phyloP scores from a whole-genome alignment of 768 basidiomycete species.

The Kwoniella shandongensis region DNA sequence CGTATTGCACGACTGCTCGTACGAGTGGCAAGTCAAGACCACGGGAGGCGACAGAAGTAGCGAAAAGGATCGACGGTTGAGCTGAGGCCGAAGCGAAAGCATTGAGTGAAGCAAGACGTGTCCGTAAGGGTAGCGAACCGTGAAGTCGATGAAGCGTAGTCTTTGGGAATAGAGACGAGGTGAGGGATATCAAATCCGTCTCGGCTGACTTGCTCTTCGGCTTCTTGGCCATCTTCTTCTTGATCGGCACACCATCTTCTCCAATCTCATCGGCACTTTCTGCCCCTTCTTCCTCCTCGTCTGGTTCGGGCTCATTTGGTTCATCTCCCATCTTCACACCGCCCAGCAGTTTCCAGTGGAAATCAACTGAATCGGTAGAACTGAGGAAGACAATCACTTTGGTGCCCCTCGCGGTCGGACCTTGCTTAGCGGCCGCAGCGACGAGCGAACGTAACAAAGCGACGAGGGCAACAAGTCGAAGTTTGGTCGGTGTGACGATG shows the following conservation, averaged over 20 bases:
- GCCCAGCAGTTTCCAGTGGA: slow-evolving; percentile 83
- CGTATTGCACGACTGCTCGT: slow-evolving; percentile 90
- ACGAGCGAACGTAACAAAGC: slow-evolving; percentile 81
- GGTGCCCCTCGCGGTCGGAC: slow-evolving; percentile 29
- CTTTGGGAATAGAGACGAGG: slow-evolving; percentile 75
- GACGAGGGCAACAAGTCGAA: slow-evolving; percentile 87
- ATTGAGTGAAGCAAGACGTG: slow-evolving; percentile 77
- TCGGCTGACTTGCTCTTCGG: slow-evolving; percentile 42
- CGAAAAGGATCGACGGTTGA: slow-evolving; percentile 72
- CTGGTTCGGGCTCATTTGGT: slow-evolving; percentile 21
- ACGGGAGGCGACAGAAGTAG: slow-evolving; percentile 97
- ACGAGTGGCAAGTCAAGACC: slow-evolving; percentile 95
- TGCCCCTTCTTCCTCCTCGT: slow-evolving; percentile 24
- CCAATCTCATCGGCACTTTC: slow-evolving; percentile 40
- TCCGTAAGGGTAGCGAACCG: slow-evolving; percentile 79
- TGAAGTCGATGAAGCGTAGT: slow-evolving; percentile 84
- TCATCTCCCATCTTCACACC: slow-evolving; percentile 65
- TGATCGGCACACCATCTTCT: slow-evolving; percentile 25
- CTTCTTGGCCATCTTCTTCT: slow-evolving; percentile 50
- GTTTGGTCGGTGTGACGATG: slow-evolving; percentile 82
- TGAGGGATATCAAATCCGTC: slow-evolving; percentile 59
- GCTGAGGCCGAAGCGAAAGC: slow-evolving; percentile 63
- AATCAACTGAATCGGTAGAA: slow-evolving; percentile 97
- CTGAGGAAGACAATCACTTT: slow-evolving; percentile 87
- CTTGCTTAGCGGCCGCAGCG: slow-evolving; percentile 56